Percentiles rank a stretch among this genome's conserved stretches.
Evolutionary conservation across 306 rosid genomes (phyloP).

Genomic region (Quercus engelmannii): DNA sequence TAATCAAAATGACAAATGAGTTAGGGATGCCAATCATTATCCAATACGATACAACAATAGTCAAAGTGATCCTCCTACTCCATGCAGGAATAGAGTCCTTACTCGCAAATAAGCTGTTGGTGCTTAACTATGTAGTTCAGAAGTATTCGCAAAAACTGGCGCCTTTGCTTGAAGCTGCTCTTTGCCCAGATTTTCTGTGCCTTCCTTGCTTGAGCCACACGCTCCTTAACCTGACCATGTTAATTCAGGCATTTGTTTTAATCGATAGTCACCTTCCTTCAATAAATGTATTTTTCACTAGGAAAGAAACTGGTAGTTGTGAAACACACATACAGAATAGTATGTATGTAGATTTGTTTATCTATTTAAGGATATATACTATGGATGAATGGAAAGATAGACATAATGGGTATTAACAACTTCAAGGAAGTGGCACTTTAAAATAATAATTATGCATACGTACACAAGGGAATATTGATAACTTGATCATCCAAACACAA

Average conservation of each 20-base stretch:
- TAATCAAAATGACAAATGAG: constrained; percentile 30
- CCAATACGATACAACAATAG: not conserved
- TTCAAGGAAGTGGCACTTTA: not conserved
- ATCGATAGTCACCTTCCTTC: constrained; percentile 6
- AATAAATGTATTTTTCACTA: not conserved
- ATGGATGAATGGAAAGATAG: not conserved
- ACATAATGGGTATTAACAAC: not conserved
- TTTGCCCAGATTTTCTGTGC: constrained; percentile 86
- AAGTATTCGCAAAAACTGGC: constrained; percentile 76
- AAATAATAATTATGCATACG: not conserved
- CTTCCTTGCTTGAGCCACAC: constrained; percentile 70
- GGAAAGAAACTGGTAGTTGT: not conserved
- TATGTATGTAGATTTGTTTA: no score
- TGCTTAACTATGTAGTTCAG: constrained; percentile 78
- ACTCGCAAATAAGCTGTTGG: constrained; percentile 95
- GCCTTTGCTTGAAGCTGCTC: constrained; percentile 91
- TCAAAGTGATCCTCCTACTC: not conserved
- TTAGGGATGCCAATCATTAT: constrained; percentile 13
- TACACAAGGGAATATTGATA: not conserved
- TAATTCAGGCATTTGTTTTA: constrained; percentile 18
- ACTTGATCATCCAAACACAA: not conserved
- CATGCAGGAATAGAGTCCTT: constrained; percentile 34
- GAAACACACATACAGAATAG: not conserved
- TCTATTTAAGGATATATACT: not conserved
- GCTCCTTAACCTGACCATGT: constrained; percentile 71